Base-by-base conservation (phyloP, 2,329 filamentous ascomycete genomes). In the Xylariaceae sp. region DNA sequence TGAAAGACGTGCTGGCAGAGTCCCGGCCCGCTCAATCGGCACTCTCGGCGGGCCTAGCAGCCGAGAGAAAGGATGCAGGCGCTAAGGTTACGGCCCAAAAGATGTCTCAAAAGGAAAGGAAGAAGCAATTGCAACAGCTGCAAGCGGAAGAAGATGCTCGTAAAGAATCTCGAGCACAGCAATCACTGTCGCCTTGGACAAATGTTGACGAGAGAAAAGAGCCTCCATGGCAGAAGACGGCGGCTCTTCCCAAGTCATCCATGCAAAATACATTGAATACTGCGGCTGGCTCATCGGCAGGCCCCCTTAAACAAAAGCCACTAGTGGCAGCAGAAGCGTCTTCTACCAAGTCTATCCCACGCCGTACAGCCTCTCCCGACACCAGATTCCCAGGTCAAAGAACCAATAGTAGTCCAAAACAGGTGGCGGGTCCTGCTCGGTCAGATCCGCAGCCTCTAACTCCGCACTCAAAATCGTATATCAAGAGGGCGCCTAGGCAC, bases 71-170 rank as follows among this genome's bases (percentile, higher is more conserved):
- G 50, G 75, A 79, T 18, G 55, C 71, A 20, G 65, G 53, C 52
- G 69, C 55, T 48, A 79, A 75, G 62, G 50, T 67, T 40, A 66
- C 77, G 0, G 75, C 77, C 16, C 70, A 74, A 0, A 96, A 90
- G 70, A 74, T 96, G 63, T 96, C 93, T 0, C 95, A 98, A 66
- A 96, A 95, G 69, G 93, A 97, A 71, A 87, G 92, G 20, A 98
- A 96, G 75, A 90, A 85, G 69, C 85, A 92, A 62, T 85, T 91
- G 65, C 88, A 91, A 66, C 81, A 85, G 60, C 85, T 89, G 59
- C 85, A 90, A 66, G 75, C 80, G 20, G 75, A 77, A 37, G 75
- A 80, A 56, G 74, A 72, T 29, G 72, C 76, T 7, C 60, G 63
- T 42, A 73, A 75, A 63, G 72, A 76, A 48, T 59, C 71, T 5